Evolutionary conservation across 345 rosid species (phyloP), one percentile per base, ranked within the genome.

Genomic region (Sapria himalayana): DNA sequence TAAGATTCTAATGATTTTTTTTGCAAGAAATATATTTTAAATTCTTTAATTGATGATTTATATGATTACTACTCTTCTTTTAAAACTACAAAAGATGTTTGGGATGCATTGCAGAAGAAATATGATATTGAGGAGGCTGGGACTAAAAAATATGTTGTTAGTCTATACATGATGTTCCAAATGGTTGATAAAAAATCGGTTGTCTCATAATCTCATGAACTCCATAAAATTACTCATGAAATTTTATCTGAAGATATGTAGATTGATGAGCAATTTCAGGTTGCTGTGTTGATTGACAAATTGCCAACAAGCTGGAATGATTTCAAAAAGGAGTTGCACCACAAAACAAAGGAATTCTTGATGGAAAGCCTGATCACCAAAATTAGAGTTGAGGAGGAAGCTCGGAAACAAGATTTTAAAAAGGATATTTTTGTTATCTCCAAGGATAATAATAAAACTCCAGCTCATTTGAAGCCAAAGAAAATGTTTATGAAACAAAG

Each of bases 41-140:
- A 33, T 12, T 4, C 4, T 3, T 3, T 33, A 3, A 10, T 16
- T 12, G 37, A 33, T 12, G 37, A 33, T 3, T 12, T 33, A 4
- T 33, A 33, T 33, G 37, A 33, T 12, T 33, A 33, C 11, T 33
- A 33, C 11, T 4, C 11, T 12, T 3, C 4, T 10, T 4, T 4
- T 3, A 33, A 3, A 10, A 10, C 37, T 3, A 16, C 37, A 33
- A 4, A 33, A 12, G 15, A 33, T n/a, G 15, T 33, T 10, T 33
- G 37, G 37, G 11, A 3, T n/a, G 37, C 37, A 3, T 16, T 33
- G 3, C 37, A 33, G 3, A 33, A 33, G 15, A 33, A 33, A 33
- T 33, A 33, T 33, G 37, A 33, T 10, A 33, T 16, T 16, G 37
- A 33, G 37, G 37, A 33, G 11, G 37, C 37, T 16, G 11, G 37